Percentiles rank a stretch among this genome's conserved stretches.
phyloP scores from a whole-genome alignment of 345 rosid genomes.

The Streptanthus diversifolius region DNA sequence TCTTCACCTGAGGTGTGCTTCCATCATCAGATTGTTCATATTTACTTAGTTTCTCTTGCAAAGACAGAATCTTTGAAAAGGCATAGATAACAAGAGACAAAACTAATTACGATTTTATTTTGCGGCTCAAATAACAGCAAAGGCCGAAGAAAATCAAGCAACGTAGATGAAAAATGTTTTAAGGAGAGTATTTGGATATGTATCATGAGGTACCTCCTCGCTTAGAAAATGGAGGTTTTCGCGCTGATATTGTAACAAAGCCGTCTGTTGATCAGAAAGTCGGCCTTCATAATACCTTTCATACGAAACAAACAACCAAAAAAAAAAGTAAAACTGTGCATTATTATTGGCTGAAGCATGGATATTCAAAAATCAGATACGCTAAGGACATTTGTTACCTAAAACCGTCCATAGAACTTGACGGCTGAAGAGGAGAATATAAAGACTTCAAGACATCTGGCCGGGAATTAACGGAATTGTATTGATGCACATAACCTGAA shows the following conservation, averaged over 20 bases:
- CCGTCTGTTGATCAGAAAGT: conserved; percentile 96
- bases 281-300: conserved; percentile 82
- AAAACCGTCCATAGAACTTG: conserved; percentile 88
- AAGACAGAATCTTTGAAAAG: conserved; percentile 61
- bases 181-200: neutral
- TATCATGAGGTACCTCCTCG: conserved; percentile 60
- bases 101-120: too few relatives aligned
- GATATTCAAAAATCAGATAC: neutral
- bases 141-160: conserved; percentile 6
- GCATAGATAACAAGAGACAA: conserved; percentile 5
- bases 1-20: conserved; percentile 78
- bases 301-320: neutral
- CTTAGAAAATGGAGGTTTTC: conserved; percentile 95
- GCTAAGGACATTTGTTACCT: conserved; percentile 43
- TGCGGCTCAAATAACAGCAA: neutral
- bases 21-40: conserved; percentile 84
- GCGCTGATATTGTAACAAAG: conserved; percentile 92
- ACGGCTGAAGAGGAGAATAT: conserved; percentile 93
- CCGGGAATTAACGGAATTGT: conserved; percentile 77
- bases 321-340: neutral
- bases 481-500: conserved; percentile 78
- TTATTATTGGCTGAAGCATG: neutral
- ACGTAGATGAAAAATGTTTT: neutral
- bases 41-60: conserved; percentile 91
- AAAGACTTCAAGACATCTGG: conserved; percentile 92